phyloP scores from a whole-genome alignment of 2,329 filamentous ascomycete genomes.

The Aspergillus neoniger region DNA sequence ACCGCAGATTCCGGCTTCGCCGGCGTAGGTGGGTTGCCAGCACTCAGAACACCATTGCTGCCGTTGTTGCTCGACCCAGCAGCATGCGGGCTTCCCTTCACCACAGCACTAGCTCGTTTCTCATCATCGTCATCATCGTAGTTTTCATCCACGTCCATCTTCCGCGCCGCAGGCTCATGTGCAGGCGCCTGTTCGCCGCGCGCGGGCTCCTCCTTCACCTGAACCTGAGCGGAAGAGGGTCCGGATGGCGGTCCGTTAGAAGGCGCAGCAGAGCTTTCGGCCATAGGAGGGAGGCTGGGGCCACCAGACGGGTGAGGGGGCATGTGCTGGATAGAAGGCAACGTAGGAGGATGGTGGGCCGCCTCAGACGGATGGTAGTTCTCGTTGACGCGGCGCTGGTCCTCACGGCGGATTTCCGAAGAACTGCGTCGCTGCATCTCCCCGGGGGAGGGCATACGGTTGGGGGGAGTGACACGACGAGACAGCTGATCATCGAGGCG shows the following conservation, averaged over 20 bases:
- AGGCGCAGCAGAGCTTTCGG: constrained; percentile 46
- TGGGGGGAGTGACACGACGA: constrained; percentile 66
- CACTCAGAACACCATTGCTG: constrained; percentile 29
- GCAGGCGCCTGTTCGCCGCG: constrained; percentile 53
- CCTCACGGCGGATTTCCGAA: constrained; percentile 67
- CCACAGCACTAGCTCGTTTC: constrained; percentile 46
- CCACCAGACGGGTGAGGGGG: constrained; percentile 49
- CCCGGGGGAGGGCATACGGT: constrained; percentile 63
- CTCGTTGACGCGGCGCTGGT: constrained; percentile 72
- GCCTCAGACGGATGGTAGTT: constrained; percentile 90
- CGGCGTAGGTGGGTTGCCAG: constrained; percentile 31
- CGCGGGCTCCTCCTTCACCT: constrained; percentile 58
- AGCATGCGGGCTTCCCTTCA: constrained; percentile 40
- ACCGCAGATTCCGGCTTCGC: constrained; percentile 35
- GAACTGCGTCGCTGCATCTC: constrained; percentile 75
- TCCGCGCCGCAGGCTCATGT: constrained; percentile 83
- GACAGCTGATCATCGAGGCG: constrained; percentile 82
- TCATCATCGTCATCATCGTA: constrained; percentile 96
- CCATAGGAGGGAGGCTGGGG: constrained; percentile 60
- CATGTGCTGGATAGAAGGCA: constrained; percentile 52
- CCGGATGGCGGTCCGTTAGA: constrained; percentile 46
- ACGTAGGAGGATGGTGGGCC: constrained; percentile 76
- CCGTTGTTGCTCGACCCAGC: constrained; percentile 30
- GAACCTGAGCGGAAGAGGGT: constrained; percentile 50
- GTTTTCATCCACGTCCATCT: constrained; percentile 97